These are phyloP conservation scores for Allantophomopsis lycopodina DNA, from an alignment of 2,329 filamentous ascomycete species.

Conservation along the genomic window DNA sequence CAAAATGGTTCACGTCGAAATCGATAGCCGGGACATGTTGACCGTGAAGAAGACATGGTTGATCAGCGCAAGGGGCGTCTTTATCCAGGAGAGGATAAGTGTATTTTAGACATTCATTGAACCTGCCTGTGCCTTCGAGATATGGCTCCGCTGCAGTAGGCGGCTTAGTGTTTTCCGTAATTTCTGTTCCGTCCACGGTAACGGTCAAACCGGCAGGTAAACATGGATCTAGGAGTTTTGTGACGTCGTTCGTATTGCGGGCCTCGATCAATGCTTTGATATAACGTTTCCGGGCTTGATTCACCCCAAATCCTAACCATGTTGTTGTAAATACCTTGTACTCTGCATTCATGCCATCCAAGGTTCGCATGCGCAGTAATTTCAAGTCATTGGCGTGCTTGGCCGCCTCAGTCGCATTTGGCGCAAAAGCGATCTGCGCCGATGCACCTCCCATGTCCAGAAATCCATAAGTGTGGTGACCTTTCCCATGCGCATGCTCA, in stretches of 20 bases:
- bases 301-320: slow-evolving; percentile 95
- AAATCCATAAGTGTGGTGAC: slow-evolving; percentile 91
- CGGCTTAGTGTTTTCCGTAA: slow-evolving; percentile 22
- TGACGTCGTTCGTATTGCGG: slow-evolving; percentile 38
- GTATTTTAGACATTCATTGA: slow-evolving; percentile 68
- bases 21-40: slow-evolving; percentile 91
- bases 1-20: slow-evolving; percentile 93
- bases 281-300: slow-evolving; percentile 78
- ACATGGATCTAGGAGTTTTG: slow-evolving; percentile 81
- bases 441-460: slow-evolving; percentile 97
- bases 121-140: slow-evolving; percentile 73
- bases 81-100: slow-evolving; percentile 85
- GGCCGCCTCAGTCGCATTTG: slow-evolving; percentile 77
- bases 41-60: slow-evolving; percentile 81
- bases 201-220: slow-evolving; percentile 66
- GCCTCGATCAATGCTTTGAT: slow-evolving; percentile 61
- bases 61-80: slow-evolving; percentile 68
- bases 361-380: slow-evolving; percentile 67
- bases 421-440: slow-evolving; percentile 94
- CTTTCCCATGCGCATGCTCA: slow-evolving; percentile 67
- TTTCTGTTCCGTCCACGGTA: slow-evolving; percentile 51
- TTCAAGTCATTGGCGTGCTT: slow-evolving; percentile 87
- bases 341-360: slow-evolving; percentile 66
- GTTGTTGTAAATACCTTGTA: slow-evolving; percentile 90
- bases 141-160: slow-evolving; percentile 29